Evolutionary conservation across 2,329 filamentous ascomycete species (phyloP).

Genomic region (Fusarium vanettenii): DNA sequence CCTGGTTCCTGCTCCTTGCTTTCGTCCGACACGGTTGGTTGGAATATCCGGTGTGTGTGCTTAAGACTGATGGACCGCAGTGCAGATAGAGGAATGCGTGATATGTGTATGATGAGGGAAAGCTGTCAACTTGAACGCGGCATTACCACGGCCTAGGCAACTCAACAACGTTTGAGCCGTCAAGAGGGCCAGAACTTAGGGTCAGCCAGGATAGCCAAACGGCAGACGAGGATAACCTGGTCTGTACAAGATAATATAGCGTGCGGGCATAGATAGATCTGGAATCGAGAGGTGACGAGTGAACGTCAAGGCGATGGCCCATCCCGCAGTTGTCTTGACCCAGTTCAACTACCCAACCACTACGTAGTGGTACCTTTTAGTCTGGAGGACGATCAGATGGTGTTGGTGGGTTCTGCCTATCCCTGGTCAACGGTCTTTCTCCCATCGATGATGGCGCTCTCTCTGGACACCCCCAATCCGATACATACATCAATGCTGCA

Average conservation of each 20-base stretch:
- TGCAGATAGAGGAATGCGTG: not conserved
- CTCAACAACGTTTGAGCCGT: not conserved
- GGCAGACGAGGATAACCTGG: not conserved
- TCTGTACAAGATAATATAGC: constrained; percentile 10
- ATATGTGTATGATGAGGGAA: constrained; percentile 17
- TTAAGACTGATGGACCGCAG: not conserved
- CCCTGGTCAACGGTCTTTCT: not conserved
- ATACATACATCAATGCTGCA: not conserved
- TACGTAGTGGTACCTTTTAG: constrained; percentile 21
- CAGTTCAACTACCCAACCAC: constrained; percentile 28
- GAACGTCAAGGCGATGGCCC: constrained; percentile 13
- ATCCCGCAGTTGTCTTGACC: constrained; percentile 9
- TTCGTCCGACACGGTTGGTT: not conserved
- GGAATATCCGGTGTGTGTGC: not conserved
- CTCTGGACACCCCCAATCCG: not conserved
- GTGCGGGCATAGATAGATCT: constrained; percentile 5
- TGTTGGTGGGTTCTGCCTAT: constrained; percentile 7
- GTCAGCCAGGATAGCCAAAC: not conserved
- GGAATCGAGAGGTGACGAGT: constrained; percentile 28
- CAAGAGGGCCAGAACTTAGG: not conserved
- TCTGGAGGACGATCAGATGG: constrained; percentile 14
- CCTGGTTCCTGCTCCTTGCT: not conserved
- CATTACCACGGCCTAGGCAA: not conserved
- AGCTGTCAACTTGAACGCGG: not conserved
- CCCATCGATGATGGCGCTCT: not conserved